Percentiles rank a stretch among this genome's conserved stretches.
Conservation (phyloP, 495 filamentous ascomycete species). For the Mycothermus thermophilus region DNA sequence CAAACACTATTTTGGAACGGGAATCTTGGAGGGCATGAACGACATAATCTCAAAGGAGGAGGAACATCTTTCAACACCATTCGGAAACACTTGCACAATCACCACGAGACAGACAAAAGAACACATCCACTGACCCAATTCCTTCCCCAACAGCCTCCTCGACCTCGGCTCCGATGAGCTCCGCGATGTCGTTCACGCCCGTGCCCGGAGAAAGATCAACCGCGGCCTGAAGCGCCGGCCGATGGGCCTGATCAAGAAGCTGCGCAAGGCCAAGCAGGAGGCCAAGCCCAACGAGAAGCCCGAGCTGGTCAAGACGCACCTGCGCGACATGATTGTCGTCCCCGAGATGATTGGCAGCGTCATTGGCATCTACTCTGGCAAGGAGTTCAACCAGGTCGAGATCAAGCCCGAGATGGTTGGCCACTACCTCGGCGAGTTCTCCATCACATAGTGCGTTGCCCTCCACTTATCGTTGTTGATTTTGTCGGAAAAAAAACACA, state of each 20-base stretch:
- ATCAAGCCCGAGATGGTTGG: conserved; percentile 99
- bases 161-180: conserved; percentile 97
- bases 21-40: too few relatives aligned
- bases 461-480: neutral
- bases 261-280: conserved; percentile 99
- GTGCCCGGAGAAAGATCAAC: conserved; percentile 97
- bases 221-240: conserved; percentile 98
- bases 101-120: neutral
- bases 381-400: conserved; percentile 99
- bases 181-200: conserved; percentile 97
- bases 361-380: conserved; percentile 97
- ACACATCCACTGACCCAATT: conserved; percentile 11
- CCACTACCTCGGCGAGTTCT: conserved; percentile 98
- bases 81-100: too few relatives aligned
- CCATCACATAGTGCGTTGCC: conserved; percentile 87
- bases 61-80: too few relatives aligned
- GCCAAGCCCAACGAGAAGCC: conserved; percentile 99
- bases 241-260: conserved; percentile 99
- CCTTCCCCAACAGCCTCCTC: conserved; percentile 48
- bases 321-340: conserved; percentile 98
- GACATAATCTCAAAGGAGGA: too few relatives aligned
- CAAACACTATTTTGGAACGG: too few relatives aligned
- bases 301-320: conserved; percentile 96
- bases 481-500: conserved; percentile 5
- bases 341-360: conserved; percentile 98